Base-by-base conservation (phyloP, 139 green algal species). In the Micractinium sp. region DNA sequence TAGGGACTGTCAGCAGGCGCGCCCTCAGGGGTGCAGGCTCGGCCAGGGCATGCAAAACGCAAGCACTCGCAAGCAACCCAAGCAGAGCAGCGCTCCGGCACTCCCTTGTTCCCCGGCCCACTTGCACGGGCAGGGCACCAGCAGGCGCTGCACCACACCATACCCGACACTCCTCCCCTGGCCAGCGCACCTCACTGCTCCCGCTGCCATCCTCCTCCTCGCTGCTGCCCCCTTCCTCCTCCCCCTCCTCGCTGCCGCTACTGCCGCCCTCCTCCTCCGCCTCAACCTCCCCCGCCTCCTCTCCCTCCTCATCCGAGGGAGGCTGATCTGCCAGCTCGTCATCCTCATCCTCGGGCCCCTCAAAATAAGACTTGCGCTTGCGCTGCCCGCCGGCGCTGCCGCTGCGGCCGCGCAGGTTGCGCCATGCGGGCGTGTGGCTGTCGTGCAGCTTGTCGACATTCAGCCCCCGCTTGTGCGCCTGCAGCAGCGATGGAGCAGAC, bases 291-390 rank as follows among this genome's bases (percentile, higher is more conserved):
- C 66, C 81, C 69, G 35, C 88, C 38, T 35, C 29, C 39, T 81
- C 66, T 14, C 22, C 90, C 12, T 90, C 81, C 25, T 36, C 56
- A 2, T 63, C 78, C 12, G 85, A 87, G 9, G 90, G 71, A 33
- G 86, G 88, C 61, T 85, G 81, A 16, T 92, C 91, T 18, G 90
- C 80, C 35, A 88, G 88, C 41, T 90, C 83, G 47, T 89, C 90
- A 19, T 79, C 86, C 27, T 85, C 82, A 35, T 88, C 85, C 85
- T 87, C 81, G 0, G 83, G 73, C 31, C 85, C 85, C n/a, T 86
- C 75, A 60, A 66, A 84, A 27, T 90, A 90, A 0, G 71, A 88
- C 29, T 60, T 41, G 61, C 29, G 60, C 86, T 90, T 84, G 36
- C 69, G 39, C 33, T 71, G 86, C 47, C 47, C 47, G 47, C 47